These are phyloP conservation scores for Penicillium polonicum DNA, from an alignment of 2,329 filamentous ascomycete genomes.

Conservation along the genomic window DNA sequence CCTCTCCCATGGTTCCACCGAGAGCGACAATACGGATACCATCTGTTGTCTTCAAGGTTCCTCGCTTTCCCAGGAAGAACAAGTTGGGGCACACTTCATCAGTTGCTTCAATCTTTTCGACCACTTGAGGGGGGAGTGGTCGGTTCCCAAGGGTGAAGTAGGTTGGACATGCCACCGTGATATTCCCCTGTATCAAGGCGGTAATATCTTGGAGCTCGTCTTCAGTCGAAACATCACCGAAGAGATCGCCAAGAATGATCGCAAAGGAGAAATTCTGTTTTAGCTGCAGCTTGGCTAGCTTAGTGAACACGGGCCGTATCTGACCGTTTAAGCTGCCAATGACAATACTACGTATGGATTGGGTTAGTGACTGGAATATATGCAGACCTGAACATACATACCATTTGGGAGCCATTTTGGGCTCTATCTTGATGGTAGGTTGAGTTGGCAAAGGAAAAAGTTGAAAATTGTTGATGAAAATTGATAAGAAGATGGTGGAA, in stretches of 20 bases:
- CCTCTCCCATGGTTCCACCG: slow-evolving; percentile 63
- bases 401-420: slow-evolving; percentile 58
- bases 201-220: slow-evolving; percentile 60
- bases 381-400: slow-evolving; percentile 33
- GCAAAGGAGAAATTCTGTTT: slow-evolving; percentile 89
- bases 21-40: slow-evolving; percentile 84
- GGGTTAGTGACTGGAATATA: slow-evolving; percentile 17
- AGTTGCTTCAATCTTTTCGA: slow-evolving; percentile 70
- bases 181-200: slow-evolving; percentile 68
- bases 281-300: slow-evolving; percentile 73
- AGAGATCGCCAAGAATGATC: slow-evolving; percentile 80
- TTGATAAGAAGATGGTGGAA: neutral
- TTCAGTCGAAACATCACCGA: slow-evolving; percentile 53
- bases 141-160: slow-evolving; percentile 83
- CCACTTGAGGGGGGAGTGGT: slow-evolving; percentile 68
- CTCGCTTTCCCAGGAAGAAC: slow-evolving; percentile 83
- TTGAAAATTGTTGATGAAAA: neutral
- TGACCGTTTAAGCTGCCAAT: slow-evolving; percentile 80
- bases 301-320: slow-evolving; percentile 72
- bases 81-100: slow-evolving; percentile 84
- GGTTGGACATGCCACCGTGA: slow-evolving; percentile 74
- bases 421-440: neutral
- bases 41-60: slow-evolving; percentile 83
- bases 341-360: slow-evolving; percentile 57
- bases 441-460: neutral